phyloP scores from a whole-genome alignment of 371 early-diverging fungal species.

The Nematocida parisii region DNA sequence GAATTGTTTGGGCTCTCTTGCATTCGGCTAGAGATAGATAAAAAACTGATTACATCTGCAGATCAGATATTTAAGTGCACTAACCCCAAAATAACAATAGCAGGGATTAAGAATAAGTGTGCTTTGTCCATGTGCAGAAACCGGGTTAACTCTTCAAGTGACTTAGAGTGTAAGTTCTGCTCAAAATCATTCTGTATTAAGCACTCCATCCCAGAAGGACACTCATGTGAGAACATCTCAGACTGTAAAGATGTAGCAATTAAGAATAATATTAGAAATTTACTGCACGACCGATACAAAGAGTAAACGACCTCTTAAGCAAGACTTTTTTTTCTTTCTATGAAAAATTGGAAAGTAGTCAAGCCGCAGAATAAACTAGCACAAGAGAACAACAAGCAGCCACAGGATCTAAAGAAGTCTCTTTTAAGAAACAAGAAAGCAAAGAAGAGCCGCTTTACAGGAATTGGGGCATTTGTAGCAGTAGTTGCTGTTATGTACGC shows the following conservation, averaged over 20 bases:
- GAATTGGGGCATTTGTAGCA: neutral
- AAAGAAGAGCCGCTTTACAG: neutral
- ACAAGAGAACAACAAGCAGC: neutral
- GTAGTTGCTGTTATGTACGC: constrained; percentile 10
- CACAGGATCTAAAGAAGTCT: constrained; percentile 1
- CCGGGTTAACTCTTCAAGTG: neutral
- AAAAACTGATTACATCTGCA: constrained; percentile 22
- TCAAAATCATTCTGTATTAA: constrained; percentile 51
- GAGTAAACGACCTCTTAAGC: constrained; percentile 20
- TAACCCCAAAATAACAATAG: constrained; percentile 2
- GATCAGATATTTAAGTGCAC: constrained; percentile 6
- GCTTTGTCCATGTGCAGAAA: constrained; percentile 16
- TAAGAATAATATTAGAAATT: constrained; percentile 42
- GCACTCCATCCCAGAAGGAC: constrained; percentile 60
- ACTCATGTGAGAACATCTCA: constrained; percentile 47
- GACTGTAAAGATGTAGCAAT: constrained; percentile 51
- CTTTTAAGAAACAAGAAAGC: neutral
- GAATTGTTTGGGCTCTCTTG: constrained; percentile 43
- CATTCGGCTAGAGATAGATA: constrained; percentile 45
- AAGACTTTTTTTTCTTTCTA: constrained; percentile 49
- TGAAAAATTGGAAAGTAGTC: constrained; percentile 49
- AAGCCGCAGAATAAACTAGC: constrained; percentile 18
- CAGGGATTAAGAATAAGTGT: constrained; percentile 52
- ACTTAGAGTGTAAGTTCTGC: constrained; percentile 56
- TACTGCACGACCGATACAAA: neutral